Percentiles rank a stretch among this genome's conserved stretches.
Evolutionary conservation across 371 early-diverging fungal species (phyloP).

Genomic region (Lichtheimia hyalospora): DNA sequence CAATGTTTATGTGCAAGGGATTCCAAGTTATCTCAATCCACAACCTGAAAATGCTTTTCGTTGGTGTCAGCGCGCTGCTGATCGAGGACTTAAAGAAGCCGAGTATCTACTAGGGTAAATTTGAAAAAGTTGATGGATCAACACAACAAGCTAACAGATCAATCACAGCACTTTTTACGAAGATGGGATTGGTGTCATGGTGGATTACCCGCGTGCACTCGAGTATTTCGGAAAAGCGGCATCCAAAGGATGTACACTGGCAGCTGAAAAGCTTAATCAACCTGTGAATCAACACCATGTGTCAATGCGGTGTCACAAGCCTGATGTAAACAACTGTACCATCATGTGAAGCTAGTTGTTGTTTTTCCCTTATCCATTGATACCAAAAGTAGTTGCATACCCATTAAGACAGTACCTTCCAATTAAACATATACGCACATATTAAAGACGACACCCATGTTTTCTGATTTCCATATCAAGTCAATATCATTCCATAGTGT

Average conservation of each 20-base stretch:
- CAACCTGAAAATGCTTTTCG: conserved; percentile 26
- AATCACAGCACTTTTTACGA: conserved; percentile 21
- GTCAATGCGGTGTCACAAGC: too few species aligned
- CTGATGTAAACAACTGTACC: too few species aligned
- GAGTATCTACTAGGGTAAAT: conserved; percentile 44
- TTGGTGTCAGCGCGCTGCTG: conserved; percentile 43
- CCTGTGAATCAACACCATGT: neutral
- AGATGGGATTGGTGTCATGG: conserved; percentile 19
- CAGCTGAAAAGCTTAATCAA: conserved; percentile 26
- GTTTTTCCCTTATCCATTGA: too few species aligned
- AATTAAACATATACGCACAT: too few species aligned
- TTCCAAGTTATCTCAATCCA: conserved; percentile 21
- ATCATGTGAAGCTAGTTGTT: too few species aligned
- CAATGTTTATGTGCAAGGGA: conserved; percentile 29
- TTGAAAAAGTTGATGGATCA: too few species aligned
- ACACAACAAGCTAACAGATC: neutral
- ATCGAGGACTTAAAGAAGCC: conserved; percentile 29
- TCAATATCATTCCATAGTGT: too few species aligned
- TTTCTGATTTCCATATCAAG: too few species aligned
- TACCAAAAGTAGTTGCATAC: too few species aligned
- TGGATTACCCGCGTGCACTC: conserved; percentile 28
- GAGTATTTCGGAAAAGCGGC: conserved; percentile 34
- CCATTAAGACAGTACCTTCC: too few species aligned
- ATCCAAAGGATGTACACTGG: conserved; percentile 25
- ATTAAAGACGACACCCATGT: too few species aligned